Evolutionary conservation across 305 asterid genomes (phyloP).

Genomic region (Fraxinus angustifolia): DNA sequence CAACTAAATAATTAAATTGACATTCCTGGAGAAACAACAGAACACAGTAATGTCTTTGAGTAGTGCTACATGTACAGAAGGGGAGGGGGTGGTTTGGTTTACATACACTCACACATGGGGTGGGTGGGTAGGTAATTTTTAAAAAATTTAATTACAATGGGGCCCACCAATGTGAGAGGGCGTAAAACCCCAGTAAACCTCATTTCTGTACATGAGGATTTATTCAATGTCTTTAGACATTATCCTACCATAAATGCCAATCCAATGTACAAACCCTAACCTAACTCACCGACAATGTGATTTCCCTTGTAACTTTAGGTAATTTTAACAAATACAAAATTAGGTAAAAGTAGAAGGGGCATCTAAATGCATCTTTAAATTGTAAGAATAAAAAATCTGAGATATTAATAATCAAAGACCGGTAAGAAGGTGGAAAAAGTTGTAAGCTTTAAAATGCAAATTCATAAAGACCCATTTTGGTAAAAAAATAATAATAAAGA

Average conservation of each 20-base stretch:
- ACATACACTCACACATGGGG: no score
- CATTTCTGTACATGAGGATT: no score
- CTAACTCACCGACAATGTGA: neutral
- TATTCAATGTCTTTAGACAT: neutral
- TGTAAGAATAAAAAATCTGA: neutral
- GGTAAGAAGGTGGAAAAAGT: neutral
- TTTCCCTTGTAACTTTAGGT: neutral
- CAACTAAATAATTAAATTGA: neutral
- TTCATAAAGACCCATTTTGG: neutral
- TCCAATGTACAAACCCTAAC: neutral
- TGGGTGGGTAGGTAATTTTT: no score
- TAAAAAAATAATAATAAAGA: neutral
- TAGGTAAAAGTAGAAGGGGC: neutral
- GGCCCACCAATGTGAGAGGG: no score
- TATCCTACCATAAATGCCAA: neutral
- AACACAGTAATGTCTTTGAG: neutral
- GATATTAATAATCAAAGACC: neutral
- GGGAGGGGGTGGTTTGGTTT: no score
- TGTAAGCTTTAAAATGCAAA: neutral
- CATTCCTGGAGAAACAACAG: neutral
- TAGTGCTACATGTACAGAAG: no score
- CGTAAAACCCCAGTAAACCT: no score
- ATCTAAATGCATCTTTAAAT: neutral
- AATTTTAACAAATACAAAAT: neutral
- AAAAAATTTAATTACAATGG: no score